A percentile compares a stretch with the other conserved stretches of the same genome.
phyloP scores from a whole-genome alignment of 495 filamentous ascomycete species.

The Hypoxylon fuscum region DNA sequence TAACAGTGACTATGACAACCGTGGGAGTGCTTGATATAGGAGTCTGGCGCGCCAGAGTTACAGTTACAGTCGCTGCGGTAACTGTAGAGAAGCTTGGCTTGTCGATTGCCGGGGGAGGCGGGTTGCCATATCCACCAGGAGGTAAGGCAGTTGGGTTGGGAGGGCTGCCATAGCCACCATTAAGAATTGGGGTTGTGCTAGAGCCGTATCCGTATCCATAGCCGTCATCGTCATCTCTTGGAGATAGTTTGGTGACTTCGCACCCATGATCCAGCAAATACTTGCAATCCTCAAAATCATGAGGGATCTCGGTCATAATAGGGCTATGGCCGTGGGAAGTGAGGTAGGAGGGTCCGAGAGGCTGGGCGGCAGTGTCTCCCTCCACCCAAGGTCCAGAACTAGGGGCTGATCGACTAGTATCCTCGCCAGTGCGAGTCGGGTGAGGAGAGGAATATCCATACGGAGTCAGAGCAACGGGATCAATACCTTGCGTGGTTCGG shows the following conservation, averaged over 20 bases:
- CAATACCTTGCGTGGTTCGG: conserved; percentile 1
- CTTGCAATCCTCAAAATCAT: not conserved
- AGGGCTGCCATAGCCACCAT: conserved; percentile 29
- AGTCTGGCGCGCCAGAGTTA: conserved; percentile 9
- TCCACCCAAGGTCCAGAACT: not conserved
- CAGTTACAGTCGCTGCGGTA: conserved; percentile 16
- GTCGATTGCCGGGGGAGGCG: conserved; percentile 8
- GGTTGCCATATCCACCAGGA: conserved; percentile 31
- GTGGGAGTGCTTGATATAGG: not conserved
- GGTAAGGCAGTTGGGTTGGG: conserved; percentile 19
- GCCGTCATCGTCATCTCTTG: conserved; percentile 23
- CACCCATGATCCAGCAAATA: not conserved
- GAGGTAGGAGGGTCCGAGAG: not conserved
- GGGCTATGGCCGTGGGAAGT: conserved; percentile 6
- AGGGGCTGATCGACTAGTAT: conserved; percentile 3
- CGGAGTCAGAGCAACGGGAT: not conserved
- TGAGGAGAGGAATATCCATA: not conserved
- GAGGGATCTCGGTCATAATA: conserved; percentile 17
- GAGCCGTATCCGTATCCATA: conserved; percentile 25
- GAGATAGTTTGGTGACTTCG: conserved; percentile 1
- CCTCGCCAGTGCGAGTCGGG: conserved; percentile 11
- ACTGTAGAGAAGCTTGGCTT: conserved; percentile 10
- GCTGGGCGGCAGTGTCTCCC: no score
- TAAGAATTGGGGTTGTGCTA: conserved; percentile 2
- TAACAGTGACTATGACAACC: conserved; percentile 8